Base-by-base conservation (phyloP, 768 basidiomycete genomes). In the Ramaria sp. region DNA sequence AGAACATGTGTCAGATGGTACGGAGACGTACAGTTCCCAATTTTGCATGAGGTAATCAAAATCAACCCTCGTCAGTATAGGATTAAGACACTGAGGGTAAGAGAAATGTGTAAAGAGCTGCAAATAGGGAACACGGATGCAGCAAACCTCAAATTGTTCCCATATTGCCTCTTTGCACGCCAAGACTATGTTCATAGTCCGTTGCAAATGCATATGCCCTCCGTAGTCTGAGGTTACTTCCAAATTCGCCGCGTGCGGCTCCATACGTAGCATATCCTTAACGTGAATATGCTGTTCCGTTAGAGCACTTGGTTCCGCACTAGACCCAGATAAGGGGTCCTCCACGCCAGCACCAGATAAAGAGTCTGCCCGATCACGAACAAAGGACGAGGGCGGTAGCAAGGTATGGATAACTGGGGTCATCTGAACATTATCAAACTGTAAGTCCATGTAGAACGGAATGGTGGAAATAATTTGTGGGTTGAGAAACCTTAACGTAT, bases 111-210 rank as follows among this genome's bases (percentile, higher is more conserved):
- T 27, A 37, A 63, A 65, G 54, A 60, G 61, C 31, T 54, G 61
- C 19, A 52, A 55, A 66, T 9, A 71, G 71, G 11, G 72, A 69
- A 52, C 71, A 65, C 49, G 54, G 45, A 15, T 27, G 11, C 7
- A 9, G 27, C 55, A 39, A 27, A 57, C 71, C 46, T 78, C 68
- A 64, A 86, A 88, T 65, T 83, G 82, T 20, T 68, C 67, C 78
- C 79, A 85, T 41, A 90, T 79, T 19, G 82, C 78, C 41, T 85
- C 84, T 63, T 86, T 86, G 70, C 85, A 88, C 15, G 76, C 78
- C 24, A 67, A 63, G 24, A 88, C 74, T 19, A 77, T 78, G 31
- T 72, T 74, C 9, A 88, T 77, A 27, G 72, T 77, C 59, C 76
- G 78, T 12, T 79, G 79, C 10, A 89, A 72, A 64, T 88, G 86